Conservation (phyloP, 106 monocot species). For the Allium fistulosum region DNA sequence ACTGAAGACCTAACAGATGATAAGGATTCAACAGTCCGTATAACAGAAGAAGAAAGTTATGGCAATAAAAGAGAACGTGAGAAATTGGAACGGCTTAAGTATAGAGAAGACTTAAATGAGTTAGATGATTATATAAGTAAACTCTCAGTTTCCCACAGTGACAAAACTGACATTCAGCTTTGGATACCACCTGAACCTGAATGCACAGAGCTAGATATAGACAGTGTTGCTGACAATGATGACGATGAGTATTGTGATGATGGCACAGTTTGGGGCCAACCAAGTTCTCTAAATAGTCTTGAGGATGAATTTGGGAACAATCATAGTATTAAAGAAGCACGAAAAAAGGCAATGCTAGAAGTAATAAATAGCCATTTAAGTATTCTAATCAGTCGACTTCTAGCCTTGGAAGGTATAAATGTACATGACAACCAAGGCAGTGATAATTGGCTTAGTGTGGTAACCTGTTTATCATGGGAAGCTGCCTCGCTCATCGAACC, state of each 20-base stretch:
- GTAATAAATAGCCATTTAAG: slow-evolving; percentile 80
- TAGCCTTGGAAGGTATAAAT: slow-evolving; percentile 61
- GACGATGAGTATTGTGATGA: slow-evolving; percentile 64
- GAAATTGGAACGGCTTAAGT: too few species aligned
- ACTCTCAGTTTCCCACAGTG: slow-evolving; percentile 6
- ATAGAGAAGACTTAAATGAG: too few species aligned
- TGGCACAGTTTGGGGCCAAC: slow-evolving; percentile 49
- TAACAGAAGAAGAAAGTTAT: too few species aligned
- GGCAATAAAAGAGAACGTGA: too few species aligned
- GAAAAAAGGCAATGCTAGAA: slow-evolving; percentile 66
- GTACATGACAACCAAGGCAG: slow-evolving; percentile 12
- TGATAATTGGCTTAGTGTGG: slow-evolving; percentile 69
- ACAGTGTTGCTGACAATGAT: slow-evolving; percentile 58
- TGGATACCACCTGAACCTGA: slow-evolving; percentile 88
- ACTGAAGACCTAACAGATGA: too few species aligned
- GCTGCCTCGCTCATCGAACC: slow-evolving; percentile 85
- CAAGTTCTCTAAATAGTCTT: slow-evolving; percentile 31
- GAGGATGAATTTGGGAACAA: slow-evolving; percentile 22
- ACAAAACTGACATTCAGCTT: slow-evolving; percentile 28
- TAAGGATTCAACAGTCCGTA: too few species aligned
- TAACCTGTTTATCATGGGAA: slow-evolving; percentile 82
- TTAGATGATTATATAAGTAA: neutral
- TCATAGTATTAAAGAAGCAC: slow-evolving; percentile 39
- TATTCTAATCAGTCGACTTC: slow-evolving; percentile 49
- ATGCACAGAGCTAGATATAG: slow-evolving; percentile 34